Base-by-base conservation (phyloP, 768 basidiomycete species). In the Russula earlei region DNA sequence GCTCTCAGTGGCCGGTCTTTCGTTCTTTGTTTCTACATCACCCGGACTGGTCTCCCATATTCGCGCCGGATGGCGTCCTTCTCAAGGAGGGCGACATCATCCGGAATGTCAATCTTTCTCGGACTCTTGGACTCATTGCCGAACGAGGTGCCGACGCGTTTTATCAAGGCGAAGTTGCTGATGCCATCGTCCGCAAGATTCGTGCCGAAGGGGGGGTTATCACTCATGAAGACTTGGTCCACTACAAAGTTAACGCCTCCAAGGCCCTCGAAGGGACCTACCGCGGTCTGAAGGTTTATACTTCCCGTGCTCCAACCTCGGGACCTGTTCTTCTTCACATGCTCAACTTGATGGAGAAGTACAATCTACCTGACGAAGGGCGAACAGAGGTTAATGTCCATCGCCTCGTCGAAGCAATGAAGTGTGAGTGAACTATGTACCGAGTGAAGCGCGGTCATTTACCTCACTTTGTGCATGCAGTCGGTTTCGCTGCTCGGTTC, bases 251-350 rank as follows among this genome's bases (percentile, higher is more conserved):
- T 36, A 80, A 78, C 55, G 81, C 89, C 10, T 72, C 78, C 43
- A 84, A 73, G 44, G 91, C 96, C 6, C 73, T 98, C 38, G 68
- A 83, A 64, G 87, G 91, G 8, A 82, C 78, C 0, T 99, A 89
- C 69, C 78, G 77, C 17, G 83, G 82, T 41, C 80, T 81, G 63
- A 90, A 79, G 59, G 75, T 98, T 37, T 96, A 91, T 69, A 93
- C 91, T 0, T 77, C 86, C 0, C 80, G 83, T 64, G 85, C 91
- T 12, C 96, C 96, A 5, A 84, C 87, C 9, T 86, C 86, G 11
- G 94, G 95, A 5, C 85, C 89, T 7, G 89, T 88, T n/a, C 72
- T 98, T 40, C 71, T 96, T 38, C 87, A 91, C 66, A 87, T 97
- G 77, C 72, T 98, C n/a, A 96, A 97, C 66, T 67, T 93, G 19